Percentiles rank a stretch among this genome's conserved stretches.
Evolutionary conservation across 257 asterid genomes (phyloP).

Genomic region (Nicotiana sylvestris): DNA sequence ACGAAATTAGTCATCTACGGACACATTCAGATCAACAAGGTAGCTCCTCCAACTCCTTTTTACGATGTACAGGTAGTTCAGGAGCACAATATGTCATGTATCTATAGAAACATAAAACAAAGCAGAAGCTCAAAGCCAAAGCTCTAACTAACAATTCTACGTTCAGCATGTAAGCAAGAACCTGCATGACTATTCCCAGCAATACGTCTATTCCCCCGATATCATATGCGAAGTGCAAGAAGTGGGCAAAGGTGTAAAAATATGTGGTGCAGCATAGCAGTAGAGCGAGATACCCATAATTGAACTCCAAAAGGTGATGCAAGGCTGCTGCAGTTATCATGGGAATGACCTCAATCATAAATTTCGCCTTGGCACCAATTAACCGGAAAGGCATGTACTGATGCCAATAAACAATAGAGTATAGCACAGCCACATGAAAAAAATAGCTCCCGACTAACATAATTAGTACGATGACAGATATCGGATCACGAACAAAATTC

Average conservation of each 20-base stretch:
- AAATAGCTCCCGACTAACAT: no score
- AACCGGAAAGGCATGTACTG: background rate
- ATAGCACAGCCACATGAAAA: no score
- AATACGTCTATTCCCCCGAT: background rate
- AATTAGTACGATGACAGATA: no score
- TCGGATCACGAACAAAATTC: no score
- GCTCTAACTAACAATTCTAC: background rate
- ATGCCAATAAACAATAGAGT: background rate
- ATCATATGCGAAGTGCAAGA: background rate
- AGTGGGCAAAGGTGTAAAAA: background rate
- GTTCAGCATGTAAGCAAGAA: background rate
- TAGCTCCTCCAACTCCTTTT: background rate
- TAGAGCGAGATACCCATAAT: background rate
- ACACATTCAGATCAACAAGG: background rate
- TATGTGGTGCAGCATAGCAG: background rate
- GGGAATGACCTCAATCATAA: background rate
- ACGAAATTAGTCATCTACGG: background rate
- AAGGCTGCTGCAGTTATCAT: background rate
- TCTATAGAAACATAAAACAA: background rate
- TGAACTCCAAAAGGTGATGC: background rate
- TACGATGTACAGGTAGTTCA: background rate
- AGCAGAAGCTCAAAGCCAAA: background rate
- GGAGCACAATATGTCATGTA: background rate
- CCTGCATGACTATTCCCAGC: background rate
- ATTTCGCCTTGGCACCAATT: background rate